Evolutionary conservation across 1,284 basidiomycete genomes (phyloP).

Genomic region (Paramarasmius palmivorus): DNA sequence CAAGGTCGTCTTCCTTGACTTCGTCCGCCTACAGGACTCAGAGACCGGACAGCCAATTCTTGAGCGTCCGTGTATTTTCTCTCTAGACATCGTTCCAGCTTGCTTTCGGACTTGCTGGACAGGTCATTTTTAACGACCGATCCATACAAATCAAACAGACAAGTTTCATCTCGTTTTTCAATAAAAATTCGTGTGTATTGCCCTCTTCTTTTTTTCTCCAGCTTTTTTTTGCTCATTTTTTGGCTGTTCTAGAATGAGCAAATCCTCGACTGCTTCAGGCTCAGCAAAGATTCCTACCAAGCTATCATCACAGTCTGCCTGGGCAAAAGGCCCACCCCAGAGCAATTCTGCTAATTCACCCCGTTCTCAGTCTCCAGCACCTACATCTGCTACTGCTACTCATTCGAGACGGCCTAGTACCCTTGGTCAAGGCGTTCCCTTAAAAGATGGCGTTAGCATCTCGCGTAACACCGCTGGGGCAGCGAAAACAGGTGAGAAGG

Average conservation of each 20-base stretch:
- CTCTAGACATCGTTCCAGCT: constrained; percentile 21
- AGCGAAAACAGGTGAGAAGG: constrained; percentile 60
- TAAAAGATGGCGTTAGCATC: constrained; percentile 75
- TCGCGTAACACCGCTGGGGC: constrained; percentile 56
- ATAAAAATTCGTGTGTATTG: constrained; percentile 54
- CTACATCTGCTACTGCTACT: constrained; percentile 50
- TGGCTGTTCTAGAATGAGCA: constrained; percentile 72
- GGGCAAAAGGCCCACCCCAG: constrained; percentile 79
- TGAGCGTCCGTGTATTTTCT: constrained; percentile 16
- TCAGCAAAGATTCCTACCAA: constrained; percentile 67
- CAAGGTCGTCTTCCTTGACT: constrained; percentile 9
- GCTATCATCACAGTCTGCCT: constrained; percentile 77
- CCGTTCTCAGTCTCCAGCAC: constrained; percentile 76
- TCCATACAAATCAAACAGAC: constrained; percentile 60
- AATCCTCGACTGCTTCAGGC: constrained; percentile 66
- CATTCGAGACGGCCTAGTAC: constrained; percentile 74
- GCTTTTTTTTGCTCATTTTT: constrained; percentile 11
- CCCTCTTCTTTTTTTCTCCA: constrained; percentile 16
- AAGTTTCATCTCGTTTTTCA: constrained; percentile 32
- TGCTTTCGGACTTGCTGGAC: constrained; percentile 78
- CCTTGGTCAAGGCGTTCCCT: constrained; percentile 65
- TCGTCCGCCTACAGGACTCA: constrained; percentile 15
- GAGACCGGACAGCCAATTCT: constrained; percentile 14
- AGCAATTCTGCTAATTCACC: constrained; percentile 54
- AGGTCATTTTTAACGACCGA: constrained; percentile 84